Evolutionary conservation across 148 eudicot species (phyloP).

Genomic region (Chenopodium quinoa): DNA sequence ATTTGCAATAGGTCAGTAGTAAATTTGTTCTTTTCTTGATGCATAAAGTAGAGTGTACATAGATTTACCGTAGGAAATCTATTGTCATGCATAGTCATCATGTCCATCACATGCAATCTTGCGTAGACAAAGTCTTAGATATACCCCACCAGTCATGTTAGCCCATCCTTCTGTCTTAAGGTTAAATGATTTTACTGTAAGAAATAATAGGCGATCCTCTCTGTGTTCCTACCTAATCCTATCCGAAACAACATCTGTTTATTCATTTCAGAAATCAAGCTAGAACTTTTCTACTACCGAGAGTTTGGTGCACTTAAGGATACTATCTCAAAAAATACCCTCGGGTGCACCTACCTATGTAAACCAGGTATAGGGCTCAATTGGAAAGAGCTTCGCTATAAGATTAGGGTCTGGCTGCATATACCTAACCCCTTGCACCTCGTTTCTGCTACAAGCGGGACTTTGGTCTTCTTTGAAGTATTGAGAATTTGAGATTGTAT

Average conservation of each 20-base stretch:
- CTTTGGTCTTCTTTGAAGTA: not conserved
- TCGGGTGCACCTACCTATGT: too few species aligned
- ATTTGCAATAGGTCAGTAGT: not conserved
- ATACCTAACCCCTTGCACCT: not conserved
- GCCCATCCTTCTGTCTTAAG: conserved; percentile 17
- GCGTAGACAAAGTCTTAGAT: conserved; percentile 10
- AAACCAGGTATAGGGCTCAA: too few species aligned
- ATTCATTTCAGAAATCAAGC: not conserved
- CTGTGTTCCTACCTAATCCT: not conserved
- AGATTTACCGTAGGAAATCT: too few species aligned
- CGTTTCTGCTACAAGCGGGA: not conserved
- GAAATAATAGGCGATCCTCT: not conserved
- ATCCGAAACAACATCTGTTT: not conserved
- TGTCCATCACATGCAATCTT: conserved; percentile 7
- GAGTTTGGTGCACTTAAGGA: too few species aligned
- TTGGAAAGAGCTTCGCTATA: not conserved
- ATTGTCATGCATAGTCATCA: not conserved
- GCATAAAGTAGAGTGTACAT: not conserved
- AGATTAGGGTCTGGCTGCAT: not conserved
- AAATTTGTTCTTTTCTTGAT: not conserved
- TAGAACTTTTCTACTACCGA: not conserved
- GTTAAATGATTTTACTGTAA: conserved; percentile 1
- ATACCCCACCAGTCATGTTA: conserved; percentile 6
- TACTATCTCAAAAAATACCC: too few species aligned
- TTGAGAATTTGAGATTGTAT: not conserved